Evolutionary conservation across 2,329 filamentous ascomycete species (phyloP).

Genomic region (Ophiostoma himal-ulmi): DNA sequence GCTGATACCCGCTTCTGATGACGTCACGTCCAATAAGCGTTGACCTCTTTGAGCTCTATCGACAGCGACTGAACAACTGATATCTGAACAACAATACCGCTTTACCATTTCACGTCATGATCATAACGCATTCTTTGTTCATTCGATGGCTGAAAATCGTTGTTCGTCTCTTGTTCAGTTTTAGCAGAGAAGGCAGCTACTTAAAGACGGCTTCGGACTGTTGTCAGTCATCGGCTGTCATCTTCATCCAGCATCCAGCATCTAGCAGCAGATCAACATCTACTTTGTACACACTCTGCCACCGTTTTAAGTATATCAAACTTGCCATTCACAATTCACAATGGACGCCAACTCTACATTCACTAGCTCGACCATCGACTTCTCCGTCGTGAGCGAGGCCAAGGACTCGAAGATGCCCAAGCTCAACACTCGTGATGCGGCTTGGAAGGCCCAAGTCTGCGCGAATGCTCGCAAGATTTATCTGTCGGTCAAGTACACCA

Average conservation of each 20-base stretch:
- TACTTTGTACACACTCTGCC: too few species aligned
- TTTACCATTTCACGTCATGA: background rate
- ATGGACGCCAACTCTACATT: background rate
- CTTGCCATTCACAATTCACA: background rate
- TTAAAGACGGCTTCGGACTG: background rate
- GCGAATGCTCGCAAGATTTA: conserved; percentile 16
- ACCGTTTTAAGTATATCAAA: too few species aligned
- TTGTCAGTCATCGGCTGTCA: background rate
- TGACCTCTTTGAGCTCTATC: background rate
- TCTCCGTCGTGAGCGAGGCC: background rate
- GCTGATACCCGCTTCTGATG: conserved; percentile 14
- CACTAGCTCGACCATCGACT: background rate
- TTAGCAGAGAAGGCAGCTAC: background rate
- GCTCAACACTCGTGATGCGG: background rate
- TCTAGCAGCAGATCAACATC: too few species aligned
- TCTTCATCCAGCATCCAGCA: background rate
- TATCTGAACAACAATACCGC: background rate
- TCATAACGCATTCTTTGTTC: background rate
- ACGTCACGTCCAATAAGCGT: conserved; percentile 21
- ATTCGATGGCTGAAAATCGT: background rate
- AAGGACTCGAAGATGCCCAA: background rate
- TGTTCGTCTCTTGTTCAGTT: background rate
- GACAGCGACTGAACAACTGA: background rate
- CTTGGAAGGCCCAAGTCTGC: background rate
- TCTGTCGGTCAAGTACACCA: conserved; percentile 11